Percentiles rank a stretch among this genome's conserved stretches.
phyloP scores from a whole-genome alignment of 768 basidiomycete genomes.

The Kondoa malvinella region DNA sequence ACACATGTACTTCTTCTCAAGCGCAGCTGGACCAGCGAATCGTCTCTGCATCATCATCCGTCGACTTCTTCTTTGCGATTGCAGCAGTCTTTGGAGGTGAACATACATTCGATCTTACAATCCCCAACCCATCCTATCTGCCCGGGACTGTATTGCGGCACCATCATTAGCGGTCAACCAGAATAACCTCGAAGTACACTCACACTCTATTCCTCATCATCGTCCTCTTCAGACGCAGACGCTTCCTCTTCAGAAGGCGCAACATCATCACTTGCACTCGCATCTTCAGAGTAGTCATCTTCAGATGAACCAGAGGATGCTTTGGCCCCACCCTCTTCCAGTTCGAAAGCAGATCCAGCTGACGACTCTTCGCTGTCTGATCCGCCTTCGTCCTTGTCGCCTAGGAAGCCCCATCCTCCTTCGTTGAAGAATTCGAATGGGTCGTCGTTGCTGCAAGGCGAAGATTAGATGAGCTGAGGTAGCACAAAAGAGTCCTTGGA shows the following conservation, averaged over 20 bases:
- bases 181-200: no score
- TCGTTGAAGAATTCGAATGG: conserved; percentile 88
- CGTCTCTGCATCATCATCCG: no score
- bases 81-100: no score
- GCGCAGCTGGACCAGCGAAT: no score
- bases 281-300: neutral
- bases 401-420: conserved; percentile 86
- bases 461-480: neutral
- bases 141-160: no score
- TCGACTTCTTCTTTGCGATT: no score
- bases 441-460: conserved; percentile 50
- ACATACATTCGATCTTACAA: no score
- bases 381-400: conserved; percentile 59
- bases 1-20: no score
- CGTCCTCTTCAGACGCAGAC: neutral
- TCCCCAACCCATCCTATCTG: no score
- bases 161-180: no score
- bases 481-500: conserved; percentile 7
- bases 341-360: neutral
- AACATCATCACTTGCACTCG: neutral
- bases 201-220: neutral
- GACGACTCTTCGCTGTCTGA: neutral
- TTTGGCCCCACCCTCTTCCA: neutral
- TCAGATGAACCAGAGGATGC: neutral
- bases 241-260: neutral